Base-by-base conservation (phyloP, 768 basidiomycete genomes). In the Termitomyces sp. region DNA sequence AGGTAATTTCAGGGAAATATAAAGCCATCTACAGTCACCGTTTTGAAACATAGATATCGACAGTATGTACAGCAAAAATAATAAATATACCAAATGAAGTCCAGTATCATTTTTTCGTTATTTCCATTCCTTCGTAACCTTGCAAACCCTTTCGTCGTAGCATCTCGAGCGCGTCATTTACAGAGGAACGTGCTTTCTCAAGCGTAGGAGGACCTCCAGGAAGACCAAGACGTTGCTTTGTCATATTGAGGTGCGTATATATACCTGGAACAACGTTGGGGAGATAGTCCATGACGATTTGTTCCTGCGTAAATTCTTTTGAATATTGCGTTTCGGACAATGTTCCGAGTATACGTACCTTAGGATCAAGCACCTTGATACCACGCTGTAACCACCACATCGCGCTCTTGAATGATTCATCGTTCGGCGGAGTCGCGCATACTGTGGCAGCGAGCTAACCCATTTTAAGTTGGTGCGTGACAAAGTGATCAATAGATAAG, bases 371-470 rank as follows among this genome's bases (percentile, higher is more conserved):
- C 33, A 86, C 77, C 14, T 80, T 75, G 7, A 88, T 77, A 38
- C 88, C 79, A 56, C 91, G 85, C 67, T 92, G 89, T 63, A 94
- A 73, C 91, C 91, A 94, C 90, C 92, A 92, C 57, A 93, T 73
- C 7, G 87, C 83, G 14, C 81, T 83, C 72, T 92, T 92, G 80
- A 92, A 92, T 6, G 80, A 71, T 64, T 93, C 92, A 59, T 94
- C 91, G 49, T 80, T 78, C 10, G 91, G 88, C 6, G 88, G 80
- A 3, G 82, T 85, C 68, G 92, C 90, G 43, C 86, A 85, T 46
- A 92, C 80, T 58, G 87, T 80, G 30, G 83, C 79, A 58, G 90
- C 84, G 33, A 93, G 79, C 90, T 92, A 69, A 2, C 38, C 52
- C n/a, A 55, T 44, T 22, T 9, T 6, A 51, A 7, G 64, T 56